phyloP scores from a whole-genome alignment of 2,329 filamentous ascomycete genomes.

The Venturia effusa region DNA sequence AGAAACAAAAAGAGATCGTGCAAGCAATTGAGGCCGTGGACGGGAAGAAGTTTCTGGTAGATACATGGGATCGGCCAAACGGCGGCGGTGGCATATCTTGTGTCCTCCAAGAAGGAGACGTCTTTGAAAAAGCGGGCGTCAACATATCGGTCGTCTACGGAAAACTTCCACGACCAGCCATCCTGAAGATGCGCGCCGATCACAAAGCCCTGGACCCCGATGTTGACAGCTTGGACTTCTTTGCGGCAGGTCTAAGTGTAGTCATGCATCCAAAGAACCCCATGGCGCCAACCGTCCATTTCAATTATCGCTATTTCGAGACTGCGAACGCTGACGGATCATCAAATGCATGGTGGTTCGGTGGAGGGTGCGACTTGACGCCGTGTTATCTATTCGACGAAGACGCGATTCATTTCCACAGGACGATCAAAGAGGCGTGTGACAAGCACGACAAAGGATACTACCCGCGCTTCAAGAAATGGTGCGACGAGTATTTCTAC shows the following conservation, averaged over 20 bases:
- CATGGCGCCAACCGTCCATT: conserved; percentile 92
- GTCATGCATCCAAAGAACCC: conserved; percentile 91
- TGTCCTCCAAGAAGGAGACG: conserved; percentile 88
- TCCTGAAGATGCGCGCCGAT: conserved; percentile 86
- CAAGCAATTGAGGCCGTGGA: conserved; percentile 73
- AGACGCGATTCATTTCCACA: conserved; percentile 94
- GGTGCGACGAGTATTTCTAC: conserved; percentile 97
- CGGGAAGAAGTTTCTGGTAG: conserved; percentile 67
- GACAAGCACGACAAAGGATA: conserved; percentile 88
- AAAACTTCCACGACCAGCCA: conserved; percentile 72
- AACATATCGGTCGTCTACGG: conserved; percentile 95
- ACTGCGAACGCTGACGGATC: conserved; percentile 75
- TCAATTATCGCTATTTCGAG: conserved; percentile 99
- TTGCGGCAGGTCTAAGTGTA: conserved; percentile 84
- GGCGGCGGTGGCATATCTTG: conserved; percentile 91
- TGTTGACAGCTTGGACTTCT: conserved; percentile 83
- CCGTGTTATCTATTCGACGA: conserved; percentile 93
- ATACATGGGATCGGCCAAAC: conserved; percentile 78
- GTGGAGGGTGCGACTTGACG: conserved; percentile 87
- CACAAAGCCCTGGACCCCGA: conserved; percentile 76
- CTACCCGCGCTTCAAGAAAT: conserved; percentile 91
- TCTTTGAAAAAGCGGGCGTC: conserved; percentile 96
- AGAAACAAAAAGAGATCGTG: conserved; percentile 83
- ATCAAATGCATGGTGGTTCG: conserved; percentile 93
- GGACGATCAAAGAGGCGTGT: conserved; percentile 82